Conservation (phyloP, 73 alveolate species). For the Paramecium caudatum region DNA sequence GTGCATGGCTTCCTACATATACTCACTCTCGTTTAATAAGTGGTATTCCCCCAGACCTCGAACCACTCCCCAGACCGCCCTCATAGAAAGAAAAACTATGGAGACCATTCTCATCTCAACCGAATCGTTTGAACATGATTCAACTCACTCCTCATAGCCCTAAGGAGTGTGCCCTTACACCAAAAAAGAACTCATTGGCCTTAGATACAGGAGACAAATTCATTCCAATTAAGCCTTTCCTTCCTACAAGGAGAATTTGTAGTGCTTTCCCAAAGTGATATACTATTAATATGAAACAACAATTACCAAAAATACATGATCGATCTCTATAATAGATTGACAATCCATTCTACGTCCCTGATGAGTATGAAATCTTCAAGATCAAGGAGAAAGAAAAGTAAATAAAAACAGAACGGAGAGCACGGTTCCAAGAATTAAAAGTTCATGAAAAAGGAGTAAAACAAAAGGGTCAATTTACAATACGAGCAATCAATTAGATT, state of each 20-base stretch:
- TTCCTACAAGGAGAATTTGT: slow-evolving; percentile 31
- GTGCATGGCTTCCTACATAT: slow-evolving; percentile 65
- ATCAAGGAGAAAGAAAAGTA: slow-evolving; percentile 72
- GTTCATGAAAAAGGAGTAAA: slow-evolving; percentile 65
- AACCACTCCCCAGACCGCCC: neutral
- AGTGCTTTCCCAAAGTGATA: slow-evolving; percentile 62
- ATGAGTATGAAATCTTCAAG: slow-evolving; percentile 71
- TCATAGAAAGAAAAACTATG: slow-evolving; percentile 39
- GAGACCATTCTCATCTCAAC: slow-evolving; percentile 66
- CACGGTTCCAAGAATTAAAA: slow-evolving; percentile 26
- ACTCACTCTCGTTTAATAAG: slow-evolving; percentile 25
- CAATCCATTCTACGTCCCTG: slow-evolving; percentile 76
- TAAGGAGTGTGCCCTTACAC: neutral
- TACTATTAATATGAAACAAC: slow-evolving; percentile 23
- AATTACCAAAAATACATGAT: slow-evolving; percentile 49
- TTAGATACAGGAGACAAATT: slow-evolving; percentile 4
- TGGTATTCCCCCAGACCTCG: slow-evolving; percentile 36
- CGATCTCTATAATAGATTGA: slow-evolving; percentile 32
- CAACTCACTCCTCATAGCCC: slow-evolving; percentile 49
- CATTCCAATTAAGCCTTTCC: slow-evolving; percentile 15
- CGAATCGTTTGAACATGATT: slow-evolving; percentile 22
- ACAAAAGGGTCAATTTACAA: slow-evolving; percentile 58
- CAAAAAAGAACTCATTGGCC: neutral
- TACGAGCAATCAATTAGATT: slow-evolving; percentile 38
- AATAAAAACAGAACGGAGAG: slow-evolving; percentile 47